phyloP scores from a whole-genome alignment of 306 rosid genomes.

The Comarum palustre region DNA sequence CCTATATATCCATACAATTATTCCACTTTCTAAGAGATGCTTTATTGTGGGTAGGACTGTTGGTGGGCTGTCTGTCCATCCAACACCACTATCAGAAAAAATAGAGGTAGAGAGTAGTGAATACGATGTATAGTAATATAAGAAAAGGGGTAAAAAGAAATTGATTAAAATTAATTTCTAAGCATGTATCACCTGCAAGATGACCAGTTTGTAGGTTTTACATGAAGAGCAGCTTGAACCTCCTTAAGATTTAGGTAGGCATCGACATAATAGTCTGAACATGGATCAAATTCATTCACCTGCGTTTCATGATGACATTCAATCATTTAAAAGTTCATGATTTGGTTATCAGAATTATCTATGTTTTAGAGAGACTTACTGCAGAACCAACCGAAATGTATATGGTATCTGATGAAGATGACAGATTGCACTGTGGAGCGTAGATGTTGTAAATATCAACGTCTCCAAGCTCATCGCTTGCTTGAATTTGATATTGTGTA shows the following conservation, averaged over 20 bases:
- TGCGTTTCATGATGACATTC: not conserved
- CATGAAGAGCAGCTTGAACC: conserved; percentile 61
- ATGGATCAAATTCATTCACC: not conserved
- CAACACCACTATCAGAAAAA: conserved; percentile 28
- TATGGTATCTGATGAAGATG: not conserved
- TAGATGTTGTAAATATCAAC: conserved; percentile 44
- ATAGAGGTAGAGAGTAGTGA: not conserved
- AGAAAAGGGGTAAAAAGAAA: not conserved
- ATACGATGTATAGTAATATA: not conserved
- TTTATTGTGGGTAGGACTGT: conserved; percentile 22
- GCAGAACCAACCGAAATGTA: conserved; percentile 9
- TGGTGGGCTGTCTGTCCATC: conserved; percentile 30
- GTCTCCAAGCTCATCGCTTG: conserved; percentile 24
- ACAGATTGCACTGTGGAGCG: conserved; percentile 34
- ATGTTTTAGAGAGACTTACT: conserved; percentile 30
- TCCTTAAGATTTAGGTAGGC: conserved; percentile 9
- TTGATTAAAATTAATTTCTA: conserved; percentile 15
- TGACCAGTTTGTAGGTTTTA: conserved; percentile 22
- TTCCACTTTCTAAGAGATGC: conserved; percentile 25
- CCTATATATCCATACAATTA: conserved; percentile 25
- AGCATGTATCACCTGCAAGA: not conserved
- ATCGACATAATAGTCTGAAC: not conserved
- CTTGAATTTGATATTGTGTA: conserved; percentile 2
- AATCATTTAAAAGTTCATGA: not conserved
- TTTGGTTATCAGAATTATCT: not conserved